Evolutionary conservation across 306 rosid genomes (phyloP), one percentile per base, ranked within the genome.

Genomic region (Leucaena leucocephala): DNA sequence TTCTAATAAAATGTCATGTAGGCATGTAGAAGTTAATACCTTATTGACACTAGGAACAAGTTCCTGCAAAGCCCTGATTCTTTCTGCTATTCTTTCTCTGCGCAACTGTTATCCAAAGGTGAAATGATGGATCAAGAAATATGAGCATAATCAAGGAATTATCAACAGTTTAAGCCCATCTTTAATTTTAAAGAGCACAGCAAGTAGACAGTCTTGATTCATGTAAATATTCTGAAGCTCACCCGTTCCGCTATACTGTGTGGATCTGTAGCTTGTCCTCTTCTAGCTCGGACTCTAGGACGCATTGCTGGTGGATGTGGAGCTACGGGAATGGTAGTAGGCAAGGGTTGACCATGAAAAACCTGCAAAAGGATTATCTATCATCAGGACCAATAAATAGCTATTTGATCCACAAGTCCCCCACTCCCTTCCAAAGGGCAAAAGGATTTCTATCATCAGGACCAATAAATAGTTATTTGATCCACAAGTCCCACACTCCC

Each of bases 201-300:
- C 71, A 40, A 70, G 67, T 42, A 72, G 46, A 66, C 33, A 55
- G 72, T 80, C 6, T 17, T 8, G 9, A 63, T 72, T 71, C 71
- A 49, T 46, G 74, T 17, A 77, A 83, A 68, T 33, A 43, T 79
- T 43, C 52, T 14, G 48, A 79, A 81, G 81, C 91, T 78, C 86
- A 95, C 99, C 90, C 99, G 87, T 85, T 95, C 99, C 59, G 99
- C 99, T 83, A 93, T 95, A 85, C 99, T 95, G 86, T 95, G 99
- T 52, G 99, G 98, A 87, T 95, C 99, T 5, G 99, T 95, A 75
- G 99, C 99, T 81, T 95, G 99, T 78, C 99, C 99, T 82, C 99
- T 83, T 83, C 98, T 88, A 35, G 99, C 98, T 76, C 99, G 88
- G 78, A 95, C 98, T 83, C 99, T 88, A 40, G 98, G 99, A 71